Evolutionary conservation across 2,329 filamentous ascomycete genomes (phyloP), one percentile per base, ranked within the genome.

Genomic region (Fusarium sp.): DNA sequence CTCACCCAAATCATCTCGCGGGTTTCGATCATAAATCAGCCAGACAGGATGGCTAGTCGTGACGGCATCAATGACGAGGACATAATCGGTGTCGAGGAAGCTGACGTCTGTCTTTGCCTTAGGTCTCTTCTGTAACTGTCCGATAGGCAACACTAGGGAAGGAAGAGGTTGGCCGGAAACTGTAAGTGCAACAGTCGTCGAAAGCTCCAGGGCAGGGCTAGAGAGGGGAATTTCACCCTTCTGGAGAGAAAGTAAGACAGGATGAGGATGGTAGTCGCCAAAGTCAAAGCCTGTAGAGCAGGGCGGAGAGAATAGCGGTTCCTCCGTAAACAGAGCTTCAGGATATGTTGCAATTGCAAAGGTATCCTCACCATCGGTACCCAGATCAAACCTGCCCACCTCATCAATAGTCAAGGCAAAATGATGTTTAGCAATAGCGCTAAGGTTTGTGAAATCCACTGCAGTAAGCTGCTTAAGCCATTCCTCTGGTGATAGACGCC

Each of bases 151-250:
- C 0, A 33, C 46, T 13, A 49, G 46, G 22, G 7, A 18, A 49
- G 46, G 20, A 18, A 49, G 27, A 4, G 7, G 2, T 31, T 12
- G 0, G 1, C 20, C 14, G 3, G 42, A 27, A 6, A 22, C 0
- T 27, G 42, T 1, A 3, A 6, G 2, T 4, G 25, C 10, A 3
- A 0, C 25, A 4, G 18, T 3, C 4, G 20, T 29, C 12, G 25
- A n/a, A 46, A 18, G 3, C 13, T n/a, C 18, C 12, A 13, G 12
- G 20, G 3, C 44, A 15, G 3, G 18, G 3, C 4, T 12, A 29
- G 25, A 20, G 20, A 3, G 13, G 25, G 44, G 10, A 7, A 3
- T 12, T 1, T 29, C 25, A 5, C 0, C 17, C 25, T n/a, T 29
- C 17, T 29, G 18, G 0, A 49, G 46, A 33, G 29, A 49, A 10